Base-by-base conservation (phyloP, 2,329 filamentous ascomycete genomes). In the Fusarium sp. region DNA sequence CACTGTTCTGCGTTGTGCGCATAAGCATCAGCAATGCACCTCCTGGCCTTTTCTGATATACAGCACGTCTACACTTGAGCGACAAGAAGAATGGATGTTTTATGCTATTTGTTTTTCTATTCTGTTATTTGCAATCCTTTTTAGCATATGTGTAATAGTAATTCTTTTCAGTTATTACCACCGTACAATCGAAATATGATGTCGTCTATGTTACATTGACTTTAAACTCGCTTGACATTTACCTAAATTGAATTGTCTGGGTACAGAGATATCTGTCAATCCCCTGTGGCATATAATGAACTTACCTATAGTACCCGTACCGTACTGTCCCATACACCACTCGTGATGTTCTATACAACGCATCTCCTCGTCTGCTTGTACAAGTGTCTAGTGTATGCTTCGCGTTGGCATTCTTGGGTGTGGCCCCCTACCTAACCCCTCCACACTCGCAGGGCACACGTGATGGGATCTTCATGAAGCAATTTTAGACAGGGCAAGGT, bases 391-490 rank as follows among this genome's bases (percentile, higher is more conserved):
- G 43, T 59, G 44, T 38, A 50, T 38, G 52, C 38, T 44, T 42
- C 53, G 56, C 51, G 56, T 47, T 54, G 57, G 47, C 63, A 58
- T 61, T 54, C 58, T 57, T 68, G 53, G 47, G 61, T 40, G 51
- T 50, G 43, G 46, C 49, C 65, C 71, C 57, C 61, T 47, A 29
- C 29, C 25, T 50, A 50, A 50, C 51, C 61, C 59, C 60, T 73
- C 73, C 71, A 72, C 73, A 64, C 34, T 49, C 53, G 46, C 11
- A 38, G 22, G 51, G 18, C 15, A 67, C 72, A 75, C 71, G 72
- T 76, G 73, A 75, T 67, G 60, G 54, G 73, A 75, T 75, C 73
- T 73, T 73, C 73, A 73, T 62, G 66, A 42, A 66, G 55, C 55
- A 75, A 75, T 75, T 75, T 71, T 49, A 53, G 65, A 62, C 15